Percentiles rank a stretch among this genome's conserved stretches.
phyloP scores from a whole-genome alignment of 2,329 filamentous ascomycete genomes.

The Claviceps africana region DNA sequence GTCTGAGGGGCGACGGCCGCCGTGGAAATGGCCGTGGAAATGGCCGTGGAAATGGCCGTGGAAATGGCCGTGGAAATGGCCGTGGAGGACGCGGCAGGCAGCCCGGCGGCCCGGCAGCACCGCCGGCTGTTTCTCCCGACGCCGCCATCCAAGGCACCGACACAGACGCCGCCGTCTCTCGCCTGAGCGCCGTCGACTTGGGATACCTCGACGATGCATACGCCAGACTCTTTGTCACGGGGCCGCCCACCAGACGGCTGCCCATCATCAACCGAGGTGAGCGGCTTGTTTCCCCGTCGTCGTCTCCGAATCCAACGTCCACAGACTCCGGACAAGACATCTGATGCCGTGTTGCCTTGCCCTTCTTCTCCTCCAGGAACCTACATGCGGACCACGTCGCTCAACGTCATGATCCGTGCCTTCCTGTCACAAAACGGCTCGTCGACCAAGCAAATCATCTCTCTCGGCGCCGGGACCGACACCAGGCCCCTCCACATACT shows the following conservation, averaged over 20 bases:
- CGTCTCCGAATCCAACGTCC: neutral
- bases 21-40: constrained; percentile 21
- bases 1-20: constrained; percentile 25
- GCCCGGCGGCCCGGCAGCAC: constrained; percentile 19
- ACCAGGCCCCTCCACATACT: constrained; percentile 73
- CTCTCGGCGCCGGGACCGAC: constrained; percentile 85
- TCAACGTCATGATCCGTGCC: constrained; percentile 60
- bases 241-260: constrained; percentile 47
- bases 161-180: constrained; percentile 75
- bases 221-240: constrained; percentile 54
- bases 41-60: constrained; percentile 16
- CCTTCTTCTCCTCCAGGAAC: constrained; percentile 45
- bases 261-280: constrained; percentile 90
- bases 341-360: constrained; percentile 1
- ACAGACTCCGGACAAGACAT: neutral
- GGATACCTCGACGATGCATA: constrained; percentile 78
- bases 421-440: constrained; percentile 43
- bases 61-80: constrained; percentile 9
- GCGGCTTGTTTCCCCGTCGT: constrained; percentile 6
- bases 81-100: constrained; percentile 28
- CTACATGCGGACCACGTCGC: constrained; percentile 75
- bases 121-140: constrained; percentile 41
- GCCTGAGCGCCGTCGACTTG: constrained; percentile 72
- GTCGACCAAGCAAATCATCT: constrained; percentile 61
- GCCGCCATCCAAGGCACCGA: constrained; percentile 76